Evolutionary conservation across 306 rosid species (phyloP).

Genomic region (Prinsepia uniflora): DNA sequence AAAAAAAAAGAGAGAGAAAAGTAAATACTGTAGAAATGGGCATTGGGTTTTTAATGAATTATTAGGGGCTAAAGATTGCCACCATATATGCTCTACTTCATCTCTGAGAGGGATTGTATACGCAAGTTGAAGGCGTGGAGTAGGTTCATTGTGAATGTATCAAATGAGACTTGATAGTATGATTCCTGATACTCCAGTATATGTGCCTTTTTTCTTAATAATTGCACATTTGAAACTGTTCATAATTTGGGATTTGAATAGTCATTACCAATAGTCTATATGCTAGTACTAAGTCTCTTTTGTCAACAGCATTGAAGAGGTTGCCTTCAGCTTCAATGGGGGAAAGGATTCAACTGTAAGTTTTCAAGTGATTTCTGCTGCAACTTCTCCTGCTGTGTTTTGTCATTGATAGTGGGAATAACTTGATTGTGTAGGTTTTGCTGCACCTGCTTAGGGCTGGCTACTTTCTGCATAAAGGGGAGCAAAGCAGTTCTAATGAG

Average conservation of each 20-base stretch:
- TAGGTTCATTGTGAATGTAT: too few relatives aligned
- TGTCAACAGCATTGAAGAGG: conserved; percentile 70
- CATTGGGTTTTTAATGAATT: too few relatives aligned
- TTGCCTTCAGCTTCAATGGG: conserved; percentile 93
- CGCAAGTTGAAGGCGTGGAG: too few relatives aligned
- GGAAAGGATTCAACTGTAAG: conserved; percentile 98
- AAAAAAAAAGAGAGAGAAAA: too few relatives aligned
- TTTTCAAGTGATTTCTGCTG: conserved; percentile 27
- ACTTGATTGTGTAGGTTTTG: conserved; percentile 64
- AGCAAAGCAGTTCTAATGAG: conserved; percentile 51
- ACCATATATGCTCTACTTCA: too few relatives aligned
- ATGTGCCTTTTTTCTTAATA: background rate
- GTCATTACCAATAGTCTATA: background rate
- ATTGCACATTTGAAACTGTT: background rate
- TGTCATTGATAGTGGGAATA: conserved; percentile 23
- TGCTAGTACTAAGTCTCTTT: conserved; percentile 24
- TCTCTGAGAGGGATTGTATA: too few relatives aligned
- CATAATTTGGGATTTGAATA: conserved; percentile 1
- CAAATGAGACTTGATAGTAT: too few relatives aligned
- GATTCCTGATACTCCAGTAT: too few relatives aligned
- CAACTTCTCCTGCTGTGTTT: conserved; percentile 7
- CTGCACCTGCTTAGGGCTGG: conserved; percentile 94
- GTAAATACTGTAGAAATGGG: too few relatives aligned
- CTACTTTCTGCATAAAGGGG: conserved; percentile 67
- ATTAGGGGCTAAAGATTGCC: too few relatives aligned